A percentile compares a stretch with the other conserved stretches of the same genome.
Evolutionary conservation across 768 basidiomycete genomes (phyloP).

Genomic region (Porphyrellus cyaneotinctus): DNA sequence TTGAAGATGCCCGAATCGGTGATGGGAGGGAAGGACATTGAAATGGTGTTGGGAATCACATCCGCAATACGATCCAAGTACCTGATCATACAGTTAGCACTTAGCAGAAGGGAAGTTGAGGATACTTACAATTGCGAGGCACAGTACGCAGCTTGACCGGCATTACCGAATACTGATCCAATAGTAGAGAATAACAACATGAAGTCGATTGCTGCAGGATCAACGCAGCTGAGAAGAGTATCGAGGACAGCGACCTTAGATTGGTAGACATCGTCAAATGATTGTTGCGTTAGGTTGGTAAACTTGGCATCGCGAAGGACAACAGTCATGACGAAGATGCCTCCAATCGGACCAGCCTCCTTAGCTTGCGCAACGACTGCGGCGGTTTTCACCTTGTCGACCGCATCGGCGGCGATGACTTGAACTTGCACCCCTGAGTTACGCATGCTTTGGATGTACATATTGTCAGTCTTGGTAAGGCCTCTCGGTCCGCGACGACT

Average conservation of each 20-base stretch:
- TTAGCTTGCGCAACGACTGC: conserved; percentile 21
- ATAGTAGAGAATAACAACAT: conserved; percentile 34
- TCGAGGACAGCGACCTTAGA: conserved; percentile 21
- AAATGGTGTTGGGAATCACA: conserved; percentile 28
- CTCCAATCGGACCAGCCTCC: conserved; percentile 27
- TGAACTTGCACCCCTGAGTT: conserved; percentile 22
- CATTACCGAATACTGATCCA: conserved; percentile 32
- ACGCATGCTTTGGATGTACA: conserved; percentile 29
- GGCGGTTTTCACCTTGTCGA: conserved; percentile 20
- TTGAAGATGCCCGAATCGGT: conserved; percentile 34
- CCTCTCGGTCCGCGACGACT: conserved; percentile 20
- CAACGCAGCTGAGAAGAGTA: conserved; percentile 14
- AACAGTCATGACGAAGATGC: conserved; percentile 33
- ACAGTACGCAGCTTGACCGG: conserved; percentile 23
- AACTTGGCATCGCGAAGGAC: conserved; percentile 34
- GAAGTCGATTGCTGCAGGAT: conserved; percentile 27
- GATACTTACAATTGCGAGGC: conserved; percentile 19
- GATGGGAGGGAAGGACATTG: conserved; percentile 34
- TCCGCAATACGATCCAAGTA: conserved; percentile 33
- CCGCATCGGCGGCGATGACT: conserved; percentile 27
- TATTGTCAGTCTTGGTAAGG: conserved; percentile 21
- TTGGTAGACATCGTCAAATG: conserved; percentile 26
- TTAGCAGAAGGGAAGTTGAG: not conserved
- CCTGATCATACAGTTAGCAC: conserved; percentile 11
- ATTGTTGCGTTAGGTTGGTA: conserved; percentile 32